phyloP scores from a whole-genome alignment of 106 monocot species.

The Ottelia alismoides region DNA sequence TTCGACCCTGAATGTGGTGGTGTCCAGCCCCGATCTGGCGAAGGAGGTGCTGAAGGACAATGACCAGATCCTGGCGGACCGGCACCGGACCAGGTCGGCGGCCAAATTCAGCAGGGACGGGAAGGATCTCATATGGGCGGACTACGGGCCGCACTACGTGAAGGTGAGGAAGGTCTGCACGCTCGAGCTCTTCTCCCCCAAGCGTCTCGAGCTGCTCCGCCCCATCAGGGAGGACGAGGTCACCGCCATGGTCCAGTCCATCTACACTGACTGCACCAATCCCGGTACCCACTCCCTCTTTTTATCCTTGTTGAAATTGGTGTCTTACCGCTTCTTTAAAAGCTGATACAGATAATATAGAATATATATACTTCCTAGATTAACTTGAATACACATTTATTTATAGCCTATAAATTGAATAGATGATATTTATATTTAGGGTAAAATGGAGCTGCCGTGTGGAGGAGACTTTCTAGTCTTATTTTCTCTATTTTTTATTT shows the following conservation, averaged over 20 bases:
- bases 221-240: slow-evolving; percentile 92
- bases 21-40: slow-evolving; percentile 65
- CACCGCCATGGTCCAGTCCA: slow-evolving; percentile 90
- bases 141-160: slow-evolving; percentile 92
- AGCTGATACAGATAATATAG: too few species aligned
- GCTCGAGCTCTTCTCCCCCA: slow-evolving; percentile 78
- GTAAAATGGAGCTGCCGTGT: too few species aligned
- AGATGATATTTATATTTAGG: too few species aligned
- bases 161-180: slow-evolving; percentile 91
- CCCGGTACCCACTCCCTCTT: slow-evolving; percentile 17
- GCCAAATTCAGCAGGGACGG: slow-evolving; percentile 75
- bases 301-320: too few species aligned
- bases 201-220: slow-evolving; percentile 65
- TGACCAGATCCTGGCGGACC: slow-evolving; percentile 72
- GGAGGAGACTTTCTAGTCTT: too few species aligned
- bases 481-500: too few species aligned
- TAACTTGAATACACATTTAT: too few species aligned
- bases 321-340: too few species aligned
- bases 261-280: slow-evolving; percentile 33
- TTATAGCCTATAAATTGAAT: too few species aligned
- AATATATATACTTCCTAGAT: too few species aligned
- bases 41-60: slow-evolving; percentile 82
- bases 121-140: slow-evolving; percentile 75
- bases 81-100: slow-evolving; percentile 62
- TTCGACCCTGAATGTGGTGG: slow-evolving; percentile 64